These are phyloP conservation scores for Geotrichum ghanense DNA, from an alignment of 805 yeast genomes.

Conservation along the genomic window DNA sequence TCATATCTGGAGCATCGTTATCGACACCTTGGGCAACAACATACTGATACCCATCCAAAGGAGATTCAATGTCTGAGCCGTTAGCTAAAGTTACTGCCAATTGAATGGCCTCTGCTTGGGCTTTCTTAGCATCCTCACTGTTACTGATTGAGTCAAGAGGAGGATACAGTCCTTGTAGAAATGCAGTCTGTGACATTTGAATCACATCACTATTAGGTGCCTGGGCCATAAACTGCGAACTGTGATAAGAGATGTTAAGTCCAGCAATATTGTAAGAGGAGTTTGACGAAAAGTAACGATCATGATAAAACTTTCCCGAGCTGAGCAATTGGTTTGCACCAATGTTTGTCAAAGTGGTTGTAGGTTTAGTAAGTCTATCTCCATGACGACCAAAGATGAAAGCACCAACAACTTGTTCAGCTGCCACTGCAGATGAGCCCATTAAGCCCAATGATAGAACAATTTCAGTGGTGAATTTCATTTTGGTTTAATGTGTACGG, in stretches of 20 bases:
- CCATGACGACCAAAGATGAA: slow-evolving; percentile 39
- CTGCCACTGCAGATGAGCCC: slow-evolving; percentile 10
- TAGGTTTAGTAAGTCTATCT: slow-evolving; percentile 38
- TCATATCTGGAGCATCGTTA: slow-evolving; percentile 27
- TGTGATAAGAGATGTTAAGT: slow-evolving; percentile 22
- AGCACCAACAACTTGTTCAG: slow-evolving; percentile 27
- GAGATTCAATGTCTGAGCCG: slow-evolving; percentile 30
- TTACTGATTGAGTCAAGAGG: slow-evolving; percentile 22
- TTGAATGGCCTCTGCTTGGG: background rate
- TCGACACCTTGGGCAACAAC: slow-evolving; percentile 30
- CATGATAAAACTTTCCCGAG: slow-evolving; percentile 32
- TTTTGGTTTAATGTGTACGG: background rate
- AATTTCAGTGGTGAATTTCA: no score
- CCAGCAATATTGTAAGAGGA: slow-evolving; percentile 18
- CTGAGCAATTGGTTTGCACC: slow-evolving; percentile 31
- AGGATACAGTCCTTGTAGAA: slow-evolving; percentile 39
- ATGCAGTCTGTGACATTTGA: slow-evolving; percentile 32
- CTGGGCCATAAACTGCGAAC: slow-evolving; percentile 29
- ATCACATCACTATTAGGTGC: slow-evolving; percentile 29
- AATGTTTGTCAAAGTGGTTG: slow-evolving; percentile 31
- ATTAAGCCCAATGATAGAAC: no score
- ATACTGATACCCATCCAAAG: slow-evolving; percentile 37
- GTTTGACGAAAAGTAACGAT: slow-evolving; percentile 32
- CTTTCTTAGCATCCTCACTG: background rate
- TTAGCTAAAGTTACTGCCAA: slow-evolving; percentile 25